Evolutionary conservation across 2,329 filamentous ascomycete genomes (phyloP).

Genomic region (Pleomassaria siparia): DNA sequence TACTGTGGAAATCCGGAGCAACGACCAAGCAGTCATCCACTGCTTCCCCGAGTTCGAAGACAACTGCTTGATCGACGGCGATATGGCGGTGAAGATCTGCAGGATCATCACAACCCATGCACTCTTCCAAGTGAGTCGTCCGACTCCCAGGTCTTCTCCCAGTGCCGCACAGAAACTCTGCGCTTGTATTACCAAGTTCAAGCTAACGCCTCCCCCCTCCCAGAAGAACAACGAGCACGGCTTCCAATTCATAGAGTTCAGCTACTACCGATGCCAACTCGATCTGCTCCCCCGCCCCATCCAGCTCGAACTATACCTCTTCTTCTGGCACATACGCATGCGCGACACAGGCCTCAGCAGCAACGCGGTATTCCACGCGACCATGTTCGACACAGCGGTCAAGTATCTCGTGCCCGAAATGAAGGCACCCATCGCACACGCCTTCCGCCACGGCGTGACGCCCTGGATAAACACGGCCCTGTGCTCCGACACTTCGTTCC

Average conservation of each 20-base stretch:
- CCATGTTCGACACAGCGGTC: conserved; percentile 1
- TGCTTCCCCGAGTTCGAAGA: conserved; percentile 4
- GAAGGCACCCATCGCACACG: conserved; percentile 1
- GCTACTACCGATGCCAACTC: conserved; percentile 2
- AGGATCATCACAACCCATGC: conserved; percentile 7
- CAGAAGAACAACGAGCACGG: neutral
- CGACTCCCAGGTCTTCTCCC: neutral
- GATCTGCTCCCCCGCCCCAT: conserved; percentile 3
- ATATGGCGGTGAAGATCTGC: conserved; percentile 1
- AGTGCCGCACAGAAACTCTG: neutral
- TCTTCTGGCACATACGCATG: neutral
- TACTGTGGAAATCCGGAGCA: conserved; percentile 3
- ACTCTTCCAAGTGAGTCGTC: conserved; percentile 1
- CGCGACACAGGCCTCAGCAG: neutral
- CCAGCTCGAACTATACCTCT: conserved; percentile 2
- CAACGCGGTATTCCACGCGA: conserved; percentile 8
- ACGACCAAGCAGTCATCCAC: neutral
- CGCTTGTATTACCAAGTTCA: too few species aligned
- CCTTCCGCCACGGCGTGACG: conserved; percentile 4
- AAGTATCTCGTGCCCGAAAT: conserved; percentile 5
- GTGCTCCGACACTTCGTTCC: neutral
- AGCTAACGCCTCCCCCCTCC: too few species aligned
- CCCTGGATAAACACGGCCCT: conserved; percentile 2
- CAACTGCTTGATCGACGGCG: conserved; percentile 1
- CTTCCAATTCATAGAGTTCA: neutral